Percentiles rank a stretch among this genome's conserved stretches.
phyloP scores from a whole-genome alignment of 169 alveolate genomes.

The Babesia bovis region DNA sequence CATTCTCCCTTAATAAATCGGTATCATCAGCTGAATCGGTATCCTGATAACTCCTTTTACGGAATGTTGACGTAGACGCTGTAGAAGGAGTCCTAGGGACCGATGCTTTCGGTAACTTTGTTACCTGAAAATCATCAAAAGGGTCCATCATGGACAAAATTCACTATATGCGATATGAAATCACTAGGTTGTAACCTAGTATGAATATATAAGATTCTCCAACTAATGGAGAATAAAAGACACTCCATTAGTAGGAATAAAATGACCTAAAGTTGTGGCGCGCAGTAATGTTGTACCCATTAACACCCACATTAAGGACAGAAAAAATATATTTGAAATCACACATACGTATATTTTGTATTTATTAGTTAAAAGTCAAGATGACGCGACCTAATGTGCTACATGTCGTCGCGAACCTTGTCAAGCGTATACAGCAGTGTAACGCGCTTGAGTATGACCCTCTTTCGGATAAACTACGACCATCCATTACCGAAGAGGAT shows the following conservation, averaged over 20 bases:
- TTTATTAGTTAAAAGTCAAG: no score
- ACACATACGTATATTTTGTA: no score
- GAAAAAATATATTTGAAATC: no score
- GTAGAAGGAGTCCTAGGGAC: constrained; percentile 33
- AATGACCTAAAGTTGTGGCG: no score
- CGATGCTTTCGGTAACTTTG: constrained; percentile 57
- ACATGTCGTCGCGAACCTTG: constrained; percentile 49
- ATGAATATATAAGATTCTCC: not conserved
- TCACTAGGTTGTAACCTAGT: not conserved
- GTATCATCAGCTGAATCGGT: constrained; percentile 8
- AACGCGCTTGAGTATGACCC: constrained; percentile 52
- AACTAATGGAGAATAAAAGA: not conserved
- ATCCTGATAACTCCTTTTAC: not conserved
- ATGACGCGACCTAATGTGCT: not conserved
- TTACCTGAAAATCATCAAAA: constrained; percentile 67
- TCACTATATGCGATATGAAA: not conserved
- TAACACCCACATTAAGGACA: no score
- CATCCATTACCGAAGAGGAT: constrained; percentile 46
- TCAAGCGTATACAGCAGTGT: constrained; percentile 22
- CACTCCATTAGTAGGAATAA: not conserved
- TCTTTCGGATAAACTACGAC: constrained; percentile 20
- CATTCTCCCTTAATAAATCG: not conserved
- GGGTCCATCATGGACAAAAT: constrained; percentile 30
- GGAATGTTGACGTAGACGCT: not conserved
- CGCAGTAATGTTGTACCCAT: no score